phyloP scores from a whole-genome alignment of 331 rosid species.

The Stylosanthes scabra region DNA sequence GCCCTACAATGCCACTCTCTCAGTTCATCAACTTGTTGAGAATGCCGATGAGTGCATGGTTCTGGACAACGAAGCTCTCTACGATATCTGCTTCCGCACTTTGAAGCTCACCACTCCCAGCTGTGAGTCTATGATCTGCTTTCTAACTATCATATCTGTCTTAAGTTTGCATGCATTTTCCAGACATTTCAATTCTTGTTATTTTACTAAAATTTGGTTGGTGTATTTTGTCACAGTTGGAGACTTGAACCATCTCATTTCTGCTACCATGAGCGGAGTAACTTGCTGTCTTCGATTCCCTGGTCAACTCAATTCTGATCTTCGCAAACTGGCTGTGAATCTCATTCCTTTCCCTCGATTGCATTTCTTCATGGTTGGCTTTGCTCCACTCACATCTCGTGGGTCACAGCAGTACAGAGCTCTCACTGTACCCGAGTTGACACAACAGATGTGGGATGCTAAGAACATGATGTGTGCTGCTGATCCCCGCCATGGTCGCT shows the following conservation, averaged over 20 bases:
- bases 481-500: constrained; percentile 64
- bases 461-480: constrained; percentile 65
- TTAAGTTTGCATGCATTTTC: too few species aligned
- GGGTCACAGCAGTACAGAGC: constrained; percentile 73
- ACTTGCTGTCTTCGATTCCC: constrained; percentile 90
- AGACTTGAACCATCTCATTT: constrained; percentile 81
- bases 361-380: constrained; percentile 90
- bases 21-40: constrained; percentile 91
- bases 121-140: constrained; percentile 55
- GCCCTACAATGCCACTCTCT: constrained; percentile 88
- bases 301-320: constrained; percentile 84
- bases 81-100: constrained; percentile 91
- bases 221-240: constrained; percentile 50
- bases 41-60: constrained; percentile 96
- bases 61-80: constrained; percentile 90
- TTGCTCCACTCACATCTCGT: constrained; percentile 77
- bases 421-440: constrained; percentile 84
- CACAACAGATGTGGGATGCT: constrained; percentile 96
- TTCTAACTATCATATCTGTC: too few species aligned
- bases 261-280: constrained; percentile 86
- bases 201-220: too few species aligned
- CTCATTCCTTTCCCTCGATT: constrained; percentile 91
- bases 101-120: constrained; percentile 93
- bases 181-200: too few species aligned
- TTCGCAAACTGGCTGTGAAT: constrained; percentile 75